Evolutionary conservation across 2,329 filamentous ascomycete genomes (phyloP), one percentile per base, ranked within the genome.

Genomic region (Phyllosticta citrichinensis): DNA sequence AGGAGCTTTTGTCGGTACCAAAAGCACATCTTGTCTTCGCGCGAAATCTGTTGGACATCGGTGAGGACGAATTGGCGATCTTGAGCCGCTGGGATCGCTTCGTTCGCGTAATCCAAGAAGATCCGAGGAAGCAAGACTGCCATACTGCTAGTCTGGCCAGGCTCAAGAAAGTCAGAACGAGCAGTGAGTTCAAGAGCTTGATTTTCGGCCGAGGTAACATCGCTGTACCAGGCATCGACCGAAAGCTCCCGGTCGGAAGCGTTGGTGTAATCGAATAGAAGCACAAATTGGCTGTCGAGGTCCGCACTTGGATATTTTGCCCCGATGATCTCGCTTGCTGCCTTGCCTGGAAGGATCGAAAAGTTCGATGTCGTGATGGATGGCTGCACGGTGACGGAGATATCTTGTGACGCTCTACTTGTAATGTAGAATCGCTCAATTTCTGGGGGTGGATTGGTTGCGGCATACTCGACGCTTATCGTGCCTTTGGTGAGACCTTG

Each of bases 51-150:
- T 67, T 89, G 89, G 69, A 84, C 86, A 17, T 86, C 83, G 73
- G 88, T 94, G 52, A 96, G 89, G 30, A 97, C 89, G 68, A 96
- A 97, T 69, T 97, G 92, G n/a, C 91, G 83, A 69, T 91, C 87
- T n/a, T 87, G 85, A 0, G 87, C 85, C 0, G 88, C 87, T 0
- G 91, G 92, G 50, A 97, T 89, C 1, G 87, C 80, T 1, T 86
- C 86, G 68, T 91, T 84, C 2, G 90, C 86, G 64, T 94, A 83
- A n/a, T 86, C 80, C 20, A 96, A 73, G 69, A 88, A 89, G 50
- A 95, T 80, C 40, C 89, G 84, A 59, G 84, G 87, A 2, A 96
- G 77, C 0, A 91, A 86, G 11, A 96, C 77, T 57, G 93, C 82
- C 35, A 96, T 78, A 1, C 92, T 85, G 56, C 83, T 87, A 0